phyloP scores from a whole-genome alignment of 1,139 yeast genomes.

The Magnusiomyces tetraspermus region DNA sequence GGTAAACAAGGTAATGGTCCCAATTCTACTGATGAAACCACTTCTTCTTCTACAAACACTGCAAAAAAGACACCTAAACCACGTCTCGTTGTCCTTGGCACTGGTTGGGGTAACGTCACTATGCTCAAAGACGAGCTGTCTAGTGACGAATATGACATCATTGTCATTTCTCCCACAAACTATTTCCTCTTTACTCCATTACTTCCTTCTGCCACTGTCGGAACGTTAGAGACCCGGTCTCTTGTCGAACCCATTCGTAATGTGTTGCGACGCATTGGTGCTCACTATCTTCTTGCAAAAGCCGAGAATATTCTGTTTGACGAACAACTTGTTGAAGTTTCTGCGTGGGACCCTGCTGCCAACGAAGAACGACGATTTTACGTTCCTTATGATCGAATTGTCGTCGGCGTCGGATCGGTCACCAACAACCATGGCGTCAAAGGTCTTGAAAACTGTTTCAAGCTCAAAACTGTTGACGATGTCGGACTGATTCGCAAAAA shows the following conservation, averaged over 20 bases:
- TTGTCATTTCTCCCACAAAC: conserved; percentile 53
- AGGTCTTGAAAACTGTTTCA: conserved; percentile 49
- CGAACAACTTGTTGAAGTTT: conserved; percentile 44
- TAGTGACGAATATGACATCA: conserved; percentile 45
- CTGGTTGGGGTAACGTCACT: conserved; percentile 47
- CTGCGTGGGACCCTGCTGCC: conserved; percentile 34
- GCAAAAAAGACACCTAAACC: conserved; percentile 49
- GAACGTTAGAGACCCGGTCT: conserved; percentile 44
- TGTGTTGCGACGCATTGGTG: conserved; percentile 39
- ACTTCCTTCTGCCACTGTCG: conserved; percentile 53
- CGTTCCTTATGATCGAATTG: conserved; percentile 55
- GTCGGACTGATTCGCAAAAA: conserved; percentile 47
- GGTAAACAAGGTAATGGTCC: no score
- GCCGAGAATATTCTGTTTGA: conserved; percentile 51
- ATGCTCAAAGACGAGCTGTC: conserved; percentile 27
- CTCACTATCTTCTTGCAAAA: conserved; percentile 54
- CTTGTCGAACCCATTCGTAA: conserved; percentile 51
- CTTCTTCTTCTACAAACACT: no score
- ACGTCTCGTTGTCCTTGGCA: conserved; percentile 46
- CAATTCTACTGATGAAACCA: no score
- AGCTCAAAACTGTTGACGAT: conserved; percentile 56
- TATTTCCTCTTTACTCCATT: conserved; percentile 52
- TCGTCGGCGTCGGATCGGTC: conserved; percentile 55
- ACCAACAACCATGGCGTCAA: conserved; percentile 59
- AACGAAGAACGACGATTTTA: conserved; percentile 38